These are phyloP conservation scores for Rhynchospora pubera DNA, from an alignment of 176 grass and related monocot genomes.

Conservation along the genomic window DNA sequence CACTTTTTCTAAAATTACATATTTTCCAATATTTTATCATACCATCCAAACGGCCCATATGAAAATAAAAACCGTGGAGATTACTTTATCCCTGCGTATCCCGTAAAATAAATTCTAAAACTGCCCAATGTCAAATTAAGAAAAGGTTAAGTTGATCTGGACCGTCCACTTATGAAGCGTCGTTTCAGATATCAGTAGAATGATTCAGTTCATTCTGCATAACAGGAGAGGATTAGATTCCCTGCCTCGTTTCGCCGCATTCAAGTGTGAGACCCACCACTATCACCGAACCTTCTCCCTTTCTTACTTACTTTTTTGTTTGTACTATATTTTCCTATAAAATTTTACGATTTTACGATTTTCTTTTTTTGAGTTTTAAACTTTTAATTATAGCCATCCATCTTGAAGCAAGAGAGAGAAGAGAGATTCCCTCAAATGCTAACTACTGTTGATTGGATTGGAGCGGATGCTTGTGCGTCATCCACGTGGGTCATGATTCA, in stretches of 20 bases:
- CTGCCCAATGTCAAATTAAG: neutral
- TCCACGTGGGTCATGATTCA: conserved; percentile 6
- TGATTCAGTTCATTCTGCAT: neutral
- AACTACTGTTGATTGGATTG: conserved; percentile 7
- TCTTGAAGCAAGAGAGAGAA: neutral
- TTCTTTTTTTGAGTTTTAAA: neutral
- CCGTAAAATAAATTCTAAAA: too few relatives aligned
- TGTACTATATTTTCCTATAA: neutral
- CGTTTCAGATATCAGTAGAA: neutral
- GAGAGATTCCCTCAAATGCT: conserved; percentile 15
- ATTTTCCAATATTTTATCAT: too few relatives aligned
- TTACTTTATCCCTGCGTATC: too few relatives aligned
- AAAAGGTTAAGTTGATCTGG: neutral
- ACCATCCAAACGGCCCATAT: too few relatives aligned
- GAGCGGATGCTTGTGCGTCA: conserved; percentile 2
- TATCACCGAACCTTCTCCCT: conserved; percentile 11
- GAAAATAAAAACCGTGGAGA: neutral
- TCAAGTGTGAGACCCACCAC: neutral
- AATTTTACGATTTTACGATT: too few relatives aligned
- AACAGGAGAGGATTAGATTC: neutral
- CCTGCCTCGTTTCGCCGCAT: conserved; percentile 21
- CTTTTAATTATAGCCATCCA: conserved; percentile 11
- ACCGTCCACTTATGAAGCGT: neutral
- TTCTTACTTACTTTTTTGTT: neutral
- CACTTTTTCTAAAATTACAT: too few relatives aligned